phyloP scores from a whole-genome alignment of 1,139 yeast genomes.

The Taphrina populina region DNA sequence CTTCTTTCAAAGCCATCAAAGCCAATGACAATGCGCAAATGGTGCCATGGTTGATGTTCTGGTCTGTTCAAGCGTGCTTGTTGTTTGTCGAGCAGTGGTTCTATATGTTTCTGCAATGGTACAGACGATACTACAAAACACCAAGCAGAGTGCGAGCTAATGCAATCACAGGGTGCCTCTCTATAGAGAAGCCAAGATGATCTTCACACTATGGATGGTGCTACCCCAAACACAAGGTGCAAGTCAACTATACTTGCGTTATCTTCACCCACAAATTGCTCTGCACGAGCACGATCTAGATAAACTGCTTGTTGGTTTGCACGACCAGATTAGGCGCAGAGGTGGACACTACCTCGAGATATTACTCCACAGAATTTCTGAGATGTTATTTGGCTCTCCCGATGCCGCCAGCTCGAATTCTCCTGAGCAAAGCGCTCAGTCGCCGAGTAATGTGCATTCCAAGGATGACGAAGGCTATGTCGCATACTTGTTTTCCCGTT shows the following conservation, averaged over 20 bases:
- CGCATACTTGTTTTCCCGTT: slow-evolving; percentile 14
- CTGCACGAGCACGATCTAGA: slow-evolving; percentile 38
- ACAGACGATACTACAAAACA: background rate
- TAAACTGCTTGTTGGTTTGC: slow-evolving; percentile 16
- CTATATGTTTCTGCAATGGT: slow-evolving; percentile 46
- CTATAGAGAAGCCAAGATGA: slow-evolving; percentile 49
- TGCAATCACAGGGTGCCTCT: slow-evolving; percentile 49
- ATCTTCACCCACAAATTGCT: slow-evolving; percentile 37
- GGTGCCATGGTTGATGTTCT: slow-evolving; percentile 63
- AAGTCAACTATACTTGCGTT: slow-evolving; percentile 35
- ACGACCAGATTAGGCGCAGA: slow-evolving; percentile 28
- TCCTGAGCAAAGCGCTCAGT: background rate
- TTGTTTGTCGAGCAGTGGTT: slow-evolving; percentile 50
- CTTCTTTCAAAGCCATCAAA: slow-evolving; percentile 57
- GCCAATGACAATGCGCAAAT: slow-evolving; percentile 51
- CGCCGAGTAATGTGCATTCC: background rate
- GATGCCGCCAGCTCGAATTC: background rate
- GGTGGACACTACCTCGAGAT: slow-evolving; percentile 21
- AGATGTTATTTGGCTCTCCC: slow-evolving; percentile 2
- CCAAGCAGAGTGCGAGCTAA: background rate
- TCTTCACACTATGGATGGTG: slow-evolving; percentile 54
- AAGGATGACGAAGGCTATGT: slow-evolving; percentile 10
- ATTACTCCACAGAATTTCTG: background rate
- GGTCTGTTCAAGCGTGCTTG: slow-evolving; percentile 56
- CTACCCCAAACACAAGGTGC: slow-evolving; percentile 48